phyloP scores from a whole-genome alignment of 257 asterid genomes.

The Przewalskia tangutica region DNA sequence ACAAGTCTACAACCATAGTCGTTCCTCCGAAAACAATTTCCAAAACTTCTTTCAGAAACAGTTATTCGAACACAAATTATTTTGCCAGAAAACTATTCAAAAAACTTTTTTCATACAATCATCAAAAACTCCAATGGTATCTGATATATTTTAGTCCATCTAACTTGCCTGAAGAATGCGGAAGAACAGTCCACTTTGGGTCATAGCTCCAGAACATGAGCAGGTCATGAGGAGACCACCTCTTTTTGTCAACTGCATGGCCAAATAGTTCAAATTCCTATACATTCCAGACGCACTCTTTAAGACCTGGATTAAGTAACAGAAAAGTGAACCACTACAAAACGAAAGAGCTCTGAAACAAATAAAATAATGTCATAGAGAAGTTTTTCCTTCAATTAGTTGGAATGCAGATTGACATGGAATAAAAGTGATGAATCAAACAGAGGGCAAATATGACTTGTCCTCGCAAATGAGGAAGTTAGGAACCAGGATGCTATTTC shows the following conservation, averaged over 20 bases:
- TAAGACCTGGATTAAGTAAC: constrained; percentile 43
- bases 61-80: neutral
- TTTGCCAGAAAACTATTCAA: neutral
- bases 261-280: constrained; percentile 79
- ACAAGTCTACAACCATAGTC: neutral
- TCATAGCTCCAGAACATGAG: constrained; percentile 98
- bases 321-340: neutral
- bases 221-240: constrained; percentile 95
- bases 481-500: neutral
- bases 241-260: constrained; percentile 70
- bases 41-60: neutral
- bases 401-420: neutral
- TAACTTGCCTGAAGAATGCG: constrained; percentile 67
- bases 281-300: constrained; percentile 93
- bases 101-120: neutral
- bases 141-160: neutral
- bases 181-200: constrained; percentile 86
- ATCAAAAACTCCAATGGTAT: neutral
- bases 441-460: neutral
- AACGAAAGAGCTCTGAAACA: neutral
- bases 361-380: neutral
- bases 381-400: neutral
- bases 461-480: constrained; percentile 2
- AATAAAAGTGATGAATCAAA: neutral
- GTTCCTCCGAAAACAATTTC: neutral